phyloP scores from a whole-genome alignment of 257 asterid genomes.

The Solanum virginianum region DNA sequence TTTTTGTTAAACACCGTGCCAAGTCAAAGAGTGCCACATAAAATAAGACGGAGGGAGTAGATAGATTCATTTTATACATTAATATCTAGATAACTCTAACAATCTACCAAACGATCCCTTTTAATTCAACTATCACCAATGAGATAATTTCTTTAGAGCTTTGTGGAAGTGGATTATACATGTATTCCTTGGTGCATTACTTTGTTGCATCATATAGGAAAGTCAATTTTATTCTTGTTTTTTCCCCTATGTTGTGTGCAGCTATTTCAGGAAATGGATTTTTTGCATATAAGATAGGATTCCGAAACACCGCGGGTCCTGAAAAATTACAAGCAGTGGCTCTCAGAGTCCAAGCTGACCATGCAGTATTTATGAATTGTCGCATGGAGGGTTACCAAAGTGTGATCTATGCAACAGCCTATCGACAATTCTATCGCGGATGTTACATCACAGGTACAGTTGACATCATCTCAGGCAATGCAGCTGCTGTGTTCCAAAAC shows the following conservation, averaged over 20 bases:
- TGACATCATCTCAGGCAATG: slow-evolving; percentile 76
- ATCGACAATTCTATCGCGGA: slow-evolving; percentile 67
- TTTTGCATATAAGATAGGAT: slow-evolving; percentile 68
- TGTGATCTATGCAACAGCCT: slow-evolving; percentile 50
- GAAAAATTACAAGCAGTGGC: slow-evolving; percentile 94
- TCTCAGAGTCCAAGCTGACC: slow-evolving; percentile 65
- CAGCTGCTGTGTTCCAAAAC: slow-evolving; percentile 62
- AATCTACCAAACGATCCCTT: not conserved
- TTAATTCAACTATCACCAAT: not conserved
- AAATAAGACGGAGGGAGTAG: too few relatives aligned
- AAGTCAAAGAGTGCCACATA: too few relatives aligned
- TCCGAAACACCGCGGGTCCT: slow-evolving; percentile 82
- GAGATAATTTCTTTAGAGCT: not conserved
- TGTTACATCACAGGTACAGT: slow-evolving; percentile 68
- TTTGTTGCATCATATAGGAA: not conserved
- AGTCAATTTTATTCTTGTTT: not conserved
- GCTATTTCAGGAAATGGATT: slow-evolving; percentile 69
- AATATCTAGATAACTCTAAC: not conserved
- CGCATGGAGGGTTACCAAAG: slow-evolving; percentile 76
- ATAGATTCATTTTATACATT: too few relatives aligned
- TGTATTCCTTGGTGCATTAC: not conserved
- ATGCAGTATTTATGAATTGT: slow-evolving; percentile 52
- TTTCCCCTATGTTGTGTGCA: slow-evolving; percentile 5
- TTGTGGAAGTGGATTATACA: not conserved
- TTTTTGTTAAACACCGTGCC: too few relatives aligned